Conservation (phyloP, 164 flowering plant species). For the Aristolochia contorta region DNA sequence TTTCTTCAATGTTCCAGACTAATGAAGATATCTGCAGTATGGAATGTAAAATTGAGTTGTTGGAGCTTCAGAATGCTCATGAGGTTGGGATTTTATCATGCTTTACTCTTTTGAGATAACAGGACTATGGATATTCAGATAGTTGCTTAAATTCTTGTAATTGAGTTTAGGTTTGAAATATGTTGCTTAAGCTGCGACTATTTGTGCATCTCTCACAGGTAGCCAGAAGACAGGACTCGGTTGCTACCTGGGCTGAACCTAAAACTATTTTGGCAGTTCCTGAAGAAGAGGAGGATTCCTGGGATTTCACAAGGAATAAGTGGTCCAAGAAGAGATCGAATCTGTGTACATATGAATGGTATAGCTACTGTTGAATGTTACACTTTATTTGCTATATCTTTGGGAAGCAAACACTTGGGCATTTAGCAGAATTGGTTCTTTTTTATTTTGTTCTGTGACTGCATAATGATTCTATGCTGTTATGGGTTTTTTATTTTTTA, state of each 20-base stretch:
- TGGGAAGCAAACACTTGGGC: no score
- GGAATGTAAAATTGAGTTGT: conserved; percentile 69
- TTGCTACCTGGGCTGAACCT: conserved; percentile 19
- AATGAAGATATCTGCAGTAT: conserved; percentile 86
- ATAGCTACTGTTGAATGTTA: conserved; percentile 3
- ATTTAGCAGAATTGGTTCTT: no score
- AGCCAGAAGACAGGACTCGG: conserved; percentile 11
- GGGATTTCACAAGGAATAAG: conserved; percentile 48
- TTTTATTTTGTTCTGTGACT: no score
- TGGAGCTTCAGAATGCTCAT: conserved; percentile 22
- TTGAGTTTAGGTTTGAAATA: not conserved
- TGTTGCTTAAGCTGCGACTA: not conserved
- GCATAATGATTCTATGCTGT: not conserved
- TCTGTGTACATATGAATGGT: conserved; percentile 75
- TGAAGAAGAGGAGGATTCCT: conserved; percentile 36
- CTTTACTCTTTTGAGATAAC: not conserved
- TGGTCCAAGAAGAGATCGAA: conserved; percentile 59
- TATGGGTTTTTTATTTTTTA: not conserved
- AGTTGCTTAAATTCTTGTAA: not conserved
- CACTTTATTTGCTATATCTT: no score
- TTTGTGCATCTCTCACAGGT: conserved; percentile 22
- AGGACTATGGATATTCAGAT: not conserved
- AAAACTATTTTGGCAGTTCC: conserved; percentile 16
- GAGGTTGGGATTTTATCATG: conserved; percentile 18
- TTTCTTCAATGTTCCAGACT: conserved; percentile 39